These are phyloP conservation scores for Phaffomyces opuntiae DNA, from an alignment of 805 yeast species.

Conservation along the genomic window DNA sequence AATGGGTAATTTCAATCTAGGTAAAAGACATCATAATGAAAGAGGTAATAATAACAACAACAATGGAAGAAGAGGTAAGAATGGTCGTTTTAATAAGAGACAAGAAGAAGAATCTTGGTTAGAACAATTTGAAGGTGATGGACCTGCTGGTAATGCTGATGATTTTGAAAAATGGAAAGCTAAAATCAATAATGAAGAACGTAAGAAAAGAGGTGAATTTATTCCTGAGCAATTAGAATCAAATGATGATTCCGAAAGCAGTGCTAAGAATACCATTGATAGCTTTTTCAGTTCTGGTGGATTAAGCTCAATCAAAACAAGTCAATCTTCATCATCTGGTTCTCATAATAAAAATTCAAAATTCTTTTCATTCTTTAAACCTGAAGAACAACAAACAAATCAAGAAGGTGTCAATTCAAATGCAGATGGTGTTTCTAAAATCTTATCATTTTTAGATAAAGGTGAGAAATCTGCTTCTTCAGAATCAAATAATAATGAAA, in stretches of 20 bases:
- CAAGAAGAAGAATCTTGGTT: slow-evolving; percentile 18
- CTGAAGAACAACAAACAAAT: slow-evolving; percentile 11
- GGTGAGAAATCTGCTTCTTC: slow-evolving; percentile 11
- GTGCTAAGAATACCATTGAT: slow-evolving; percentile 19
- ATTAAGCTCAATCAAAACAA: slow-evolving; percentile 7
- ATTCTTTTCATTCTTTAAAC: slow-evolving; percentile 22
- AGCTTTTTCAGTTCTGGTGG: slow-evolving; percentile 17
- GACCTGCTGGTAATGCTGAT: slow-evolving; percentile 20
- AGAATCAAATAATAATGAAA: background rate
- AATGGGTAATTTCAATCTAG: slow-evolving; percentile 25
- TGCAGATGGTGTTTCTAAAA: slow-evolving; percentile 19
- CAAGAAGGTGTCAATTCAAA: background rate
- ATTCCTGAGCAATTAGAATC: slow-evolving; percentile 5
- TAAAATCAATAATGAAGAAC: slow-evolving; percentile 30
- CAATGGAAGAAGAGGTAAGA: slow-evolving; percentile 9
- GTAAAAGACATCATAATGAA: slow-evolving; percentile 8
- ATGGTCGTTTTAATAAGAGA: slow-evolving; percentile 10
- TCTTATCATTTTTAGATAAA: slow-evolving; percentile 20
- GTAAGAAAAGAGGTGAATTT: slow-evolving; percentile 26
- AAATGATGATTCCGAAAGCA: slow-evolving; percentile 1
- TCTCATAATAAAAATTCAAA: slow-evolving; percentile 21
- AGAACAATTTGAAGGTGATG: slow-evolving; percentile 15
- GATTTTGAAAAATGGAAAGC: slow-evolving; percentile 37
- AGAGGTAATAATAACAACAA: slow-evolving; percentile 2
- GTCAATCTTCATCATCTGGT: slow-evolving; percentile 1